Conservation (phyloP, 2,329 filamentous ascomycete species). For the Aspergillus ochraceus region DNA sequence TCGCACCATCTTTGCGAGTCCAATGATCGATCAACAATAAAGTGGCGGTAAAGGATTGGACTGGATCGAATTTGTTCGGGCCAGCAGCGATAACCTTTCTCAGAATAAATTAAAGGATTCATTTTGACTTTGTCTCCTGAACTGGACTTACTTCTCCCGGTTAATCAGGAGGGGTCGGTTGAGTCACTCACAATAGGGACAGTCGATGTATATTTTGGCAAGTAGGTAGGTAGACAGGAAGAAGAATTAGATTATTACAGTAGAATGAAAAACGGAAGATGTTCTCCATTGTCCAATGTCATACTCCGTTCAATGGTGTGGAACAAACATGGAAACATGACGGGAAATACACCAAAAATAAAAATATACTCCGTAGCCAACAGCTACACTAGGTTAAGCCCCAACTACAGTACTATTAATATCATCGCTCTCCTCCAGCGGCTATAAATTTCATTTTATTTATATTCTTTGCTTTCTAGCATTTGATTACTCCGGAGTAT, state of each 20-base stretch:
- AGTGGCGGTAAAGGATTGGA: conserved; percentile 1
- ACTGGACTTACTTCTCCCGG: not conserved
- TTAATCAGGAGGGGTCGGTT: not conserved
- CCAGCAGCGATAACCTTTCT: conserved; percentile 3
- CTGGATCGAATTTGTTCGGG: not conserved
- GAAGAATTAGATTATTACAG: too few species aligned
- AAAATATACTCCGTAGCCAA: not conserved
- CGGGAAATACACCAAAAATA: not conserved
- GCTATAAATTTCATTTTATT: too few species aligned
- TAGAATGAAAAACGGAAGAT: too few species aligned
- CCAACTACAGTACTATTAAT: too few species aligned
- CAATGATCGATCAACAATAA: not conserved
- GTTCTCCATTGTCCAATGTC: too few species aligned
- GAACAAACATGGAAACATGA: not conserved
- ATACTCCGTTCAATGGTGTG: not conserved
- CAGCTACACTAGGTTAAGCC: too few species aligned
- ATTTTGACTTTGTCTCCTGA: not conserved
- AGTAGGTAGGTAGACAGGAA: too few species aligned
- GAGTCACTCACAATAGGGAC: not conserved
- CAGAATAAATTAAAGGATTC: conserved; percentile 2
- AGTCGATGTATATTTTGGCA: too few species aligned
- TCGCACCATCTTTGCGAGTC: not conserved
- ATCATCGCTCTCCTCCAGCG: too few species aligned
- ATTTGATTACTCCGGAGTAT: not conserved
- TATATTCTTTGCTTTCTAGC: too few species aligned